Base-by-base conservation (phyloP, 23 red algal genomes). In the Gracilaria gracilis region DNA sequence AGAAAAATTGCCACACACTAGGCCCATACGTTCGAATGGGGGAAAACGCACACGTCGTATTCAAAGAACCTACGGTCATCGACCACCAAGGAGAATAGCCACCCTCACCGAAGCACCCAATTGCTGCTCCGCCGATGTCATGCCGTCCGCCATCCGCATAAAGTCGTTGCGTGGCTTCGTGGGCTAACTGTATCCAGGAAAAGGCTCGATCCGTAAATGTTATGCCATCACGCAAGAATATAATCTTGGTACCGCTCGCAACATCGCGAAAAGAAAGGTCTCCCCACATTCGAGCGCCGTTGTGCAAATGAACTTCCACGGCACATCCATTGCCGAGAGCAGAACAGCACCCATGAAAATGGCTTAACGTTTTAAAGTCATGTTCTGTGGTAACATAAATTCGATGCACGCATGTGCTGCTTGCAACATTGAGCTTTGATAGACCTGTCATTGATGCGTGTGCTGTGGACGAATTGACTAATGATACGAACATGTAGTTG, bases 401-500 rank as follows among this genome's bases (percentile, higher is more conserved):
- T 21, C 84, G 67, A 75, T 74, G 53, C 12, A 87, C 84, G 34
- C 84, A 87, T 54, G 64, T 87, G 46, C 53, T 73, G 36, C 67
- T 55, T 34, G 27, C 28, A 4, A 74, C 17, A 34, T 87, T 39
- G 50, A 87, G 67, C 21, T 76, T 59, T 0, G 64, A 75, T 9
- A 87, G 66, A 58, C 67, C 84, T 32, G 9, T 25, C 33, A 87
- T 39, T n/a, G 84, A 87, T 29, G n/a, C 14, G n/a, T 35, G 29
- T 32, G 69, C 49, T 17, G 84, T 57, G 6, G 39, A 24, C 51
- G 84, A 39, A 61, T 54, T 75, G 44, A 87, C 84, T 32, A 87
- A 23, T n/a, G 84, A 70, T 23, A 87, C 47, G 67, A 87, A 87
- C 84, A 87, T 87, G 69, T 73, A 57, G 16, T 87, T 24, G 50